phyloP scores from a whole-genome alignment of 2,329 filamentous ascomycete genomes.

The Cryphonectria japonica region DNA sequence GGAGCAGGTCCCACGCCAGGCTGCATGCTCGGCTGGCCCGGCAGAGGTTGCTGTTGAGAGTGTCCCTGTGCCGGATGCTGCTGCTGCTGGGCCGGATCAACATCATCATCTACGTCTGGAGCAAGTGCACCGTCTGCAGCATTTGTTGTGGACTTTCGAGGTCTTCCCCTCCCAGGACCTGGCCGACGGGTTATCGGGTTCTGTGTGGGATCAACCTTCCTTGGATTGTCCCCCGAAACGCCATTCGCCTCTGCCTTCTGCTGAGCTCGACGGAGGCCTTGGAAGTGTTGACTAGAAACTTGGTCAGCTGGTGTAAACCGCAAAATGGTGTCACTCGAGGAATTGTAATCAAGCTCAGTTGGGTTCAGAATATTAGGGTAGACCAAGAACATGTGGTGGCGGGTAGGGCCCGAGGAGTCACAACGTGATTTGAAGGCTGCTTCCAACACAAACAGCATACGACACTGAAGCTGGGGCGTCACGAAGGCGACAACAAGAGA shows the following conservation, averaged over 20 bases:
- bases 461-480: neutral
- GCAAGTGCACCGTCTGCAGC: constrained; percentile 22
- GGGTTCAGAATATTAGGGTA: neutral
- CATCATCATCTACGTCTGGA: constrained; percentile 7
- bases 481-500: constrained; percentile 16
- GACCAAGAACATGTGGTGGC: neutral
- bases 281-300: constrained; percentile 61
- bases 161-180: constrained; percentile 60
- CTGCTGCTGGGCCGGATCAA: constrained; percentile 21
- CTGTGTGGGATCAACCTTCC: constrained; percentile 52
- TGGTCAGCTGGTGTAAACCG: constrained; percentile 27
- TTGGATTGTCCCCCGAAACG: constrained; percentile 39
- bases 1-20: constrained; percentile 27
- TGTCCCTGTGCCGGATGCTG: constrained; percentile 16
- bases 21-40: constrained; percentile 28
- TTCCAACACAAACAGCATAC: neutral
- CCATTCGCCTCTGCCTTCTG: constrained; percentile 54
- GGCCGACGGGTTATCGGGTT: constrained; percentile 66
- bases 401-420: neutral
- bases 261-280: constrained; percentile 59
- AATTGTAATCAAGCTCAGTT: neutral
- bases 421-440: neutral
- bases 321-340: neutral
- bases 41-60: constrained; percentile 23
- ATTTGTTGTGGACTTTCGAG: constrained; percentile 48